A percentile compares a stretch with the other conserved stretches of the same genome.
phyloP scores from a whole-genome alignment of 2,329 filamentous ascomycete species.

The Cytospora piceicola region DNA sequence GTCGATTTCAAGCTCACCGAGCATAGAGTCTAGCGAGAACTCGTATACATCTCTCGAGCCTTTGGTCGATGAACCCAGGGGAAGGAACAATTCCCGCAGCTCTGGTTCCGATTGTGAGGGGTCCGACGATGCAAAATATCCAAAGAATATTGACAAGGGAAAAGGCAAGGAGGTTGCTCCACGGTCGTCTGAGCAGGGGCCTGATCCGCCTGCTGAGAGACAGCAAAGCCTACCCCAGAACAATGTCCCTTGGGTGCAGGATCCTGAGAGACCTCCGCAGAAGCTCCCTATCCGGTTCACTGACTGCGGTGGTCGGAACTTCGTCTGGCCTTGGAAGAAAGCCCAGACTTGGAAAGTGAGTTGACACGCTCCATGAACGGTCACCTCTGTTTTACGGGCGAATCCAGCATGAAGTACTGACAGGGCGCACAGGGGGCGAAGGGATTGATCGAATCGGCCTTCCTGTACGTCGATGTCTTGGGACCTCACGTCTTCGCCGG shows the following conservation, averaged over 20 bases:
- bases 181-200: background rate
- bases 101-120: background rate
- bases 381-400: background rate
- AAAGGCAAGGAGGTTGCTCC: conserved; percentile 1
- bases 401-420: background rate
- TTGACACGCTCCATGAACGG: background rate
- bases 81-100: background rate
- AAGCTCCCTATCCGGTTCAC: conserved; percentile 31
- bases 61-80: background rate
- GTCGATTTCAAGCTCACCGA: background rate
- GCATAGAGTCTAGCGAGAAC: background rate
- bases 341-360: conserved; percentile 30
- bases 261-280: conserved; percentile 24
- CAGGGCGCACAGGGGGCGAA: conserved; percentile 18
- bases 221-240: background rate
- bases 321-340: conserved; percentile 30
- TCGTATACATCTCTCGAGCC: conserved; percentile 6
- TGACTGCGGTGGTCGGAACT: conserved; percentile 27
- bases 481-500: conserved; percentile 19
- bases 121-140: background rate
- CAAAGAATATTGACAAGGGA: background rate
- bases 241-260: conserved; percentile 23
- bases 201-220: background rate
- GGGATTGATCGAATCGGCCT: conserved; percentile 24
- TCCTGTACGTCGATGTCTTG: conserved; percentile 24